phyloP scores from a whole-genome alignment of 2,329 filamentous ascomycete genomes.

The Colletotrichum godetiae region DNA sequence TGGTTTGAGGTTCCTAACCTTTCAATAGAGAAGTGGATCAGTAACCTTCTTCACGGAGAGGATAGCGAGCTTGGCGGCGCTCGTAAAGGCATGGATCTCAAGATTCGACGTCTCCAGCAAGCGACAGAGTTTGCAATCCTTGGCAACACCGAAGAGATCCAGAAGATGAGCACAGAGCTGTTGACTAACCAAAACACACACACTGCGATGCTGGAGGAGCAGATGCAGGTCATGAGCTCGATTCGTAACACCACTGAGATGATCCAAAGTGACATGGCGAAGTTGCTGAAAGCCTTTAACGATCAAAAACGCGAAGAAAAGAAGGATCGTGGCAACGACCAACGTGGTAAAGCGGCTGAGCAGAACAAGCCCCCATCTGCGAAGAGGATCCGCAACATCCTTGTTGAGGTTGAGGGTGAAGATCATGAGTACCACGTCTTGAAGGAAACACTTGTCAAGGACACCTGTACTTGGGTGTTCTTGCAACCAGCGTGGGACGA shows the following conservation, averaged over 20 bases:
- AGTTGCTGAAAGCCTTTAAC: conserved; percentile 40
- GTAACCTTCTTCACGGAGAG: conserved; percentile 43
- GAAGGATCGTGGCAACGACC: not conserved
- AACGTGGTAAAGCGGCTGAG: conserved; percentile 22
- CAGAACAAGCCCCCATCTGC: conserved; percentile 39
- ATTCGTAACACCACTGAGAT: conserved; percentile 43
- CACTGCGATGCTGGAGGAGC: conserved; percentile 40
- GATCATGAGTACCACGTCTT: conserved; percentile 41
- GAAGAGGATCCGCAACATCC: conserved; percentile 39
- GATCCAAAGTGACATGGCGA: conserved; percentile 42
- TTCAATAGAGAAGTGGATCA: conserved; percentile 43
- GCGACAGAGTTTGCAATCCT: conserved; percentile 48
- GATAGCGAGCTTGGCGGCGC: conserved; percentile 46
- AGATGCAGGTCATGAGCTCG: conserved; percentile 40
- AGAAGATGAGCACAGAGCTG: conserved; percentile 42
- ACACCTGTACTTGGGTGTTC: conserved; percentile 47
- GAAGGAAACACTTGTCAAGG: conserved; percentile 43
- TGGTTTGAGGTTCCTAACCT: not conserved
- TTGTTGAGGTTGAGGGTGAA: conserved; percentile 39
- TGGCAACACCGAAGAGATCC: conserved; percentile 45
- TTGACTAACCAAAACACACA: conserved; percentile 42
- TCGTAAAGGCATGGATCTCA: conserved; percentile 43
- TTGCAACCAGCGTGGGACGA: conserved; percentile 41
- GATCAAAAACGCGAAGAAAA: conserved; percentile 34
- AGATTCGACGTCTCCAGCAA: conserved; percentile 42